A percentile compares a stretch with the other conserved stretches of the same genome.
phyloP scores from a whole-genome alignment of 768 basidiomycete species.

The Terana coerulea region DNA sequence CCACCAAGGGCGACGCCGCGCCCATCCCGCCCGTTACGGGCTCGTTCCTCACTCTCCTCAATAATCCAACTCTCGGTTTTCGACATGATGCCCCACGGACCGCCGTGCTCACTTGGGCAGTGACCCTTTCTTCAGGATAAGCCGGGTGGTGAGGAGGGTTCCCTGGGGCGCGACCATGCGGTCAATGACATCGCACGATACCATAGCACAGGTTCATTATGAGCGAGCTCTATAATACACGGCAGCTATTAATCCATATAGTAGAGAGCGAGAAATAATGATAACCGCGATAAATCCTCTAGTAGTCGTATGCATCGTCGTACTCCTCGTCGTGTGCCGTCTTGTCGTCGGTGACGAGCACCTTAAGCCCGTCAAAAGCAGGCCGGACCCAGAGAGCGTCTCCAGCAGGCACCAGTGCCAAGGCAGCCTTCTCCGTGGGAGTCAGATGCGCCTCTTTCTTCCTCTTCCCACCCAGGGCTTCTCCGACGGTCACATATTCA shows the following conservation, averaged over 20 bases:
- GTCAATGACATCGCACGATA: constrained; percentile 94
- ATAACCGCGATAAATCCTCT: no score
- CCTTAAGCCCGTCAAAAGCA: constrained; percentile 68
- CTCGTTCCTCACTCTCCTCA: constrained; percentile 93
- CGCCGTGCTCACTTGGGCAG: constrained; percentile 91
- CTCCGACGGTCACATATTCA: constrained; percentile 65
- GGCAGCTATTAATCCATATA: no score
- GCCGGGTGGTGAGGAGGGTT: constrained; percentile 78
- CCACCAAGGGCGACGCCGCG: no score
- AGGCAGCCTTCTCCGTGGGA: constrained; percentile 36
- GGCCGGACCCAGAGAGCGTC: constrained; percentile 60
- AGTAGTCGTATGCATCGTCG: no score
- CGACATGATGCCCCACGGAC: constrained; percentile 74
- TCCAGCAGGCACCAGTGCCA: constrained; percentile 47
- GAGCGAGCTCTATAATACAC: no score
- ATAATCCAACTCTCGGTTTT: constrained; percentile 92
- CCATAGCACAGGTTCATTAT: no score
- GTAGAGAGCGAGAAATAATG: no score
- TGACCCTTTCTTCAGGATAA: constrained; percentile 88
- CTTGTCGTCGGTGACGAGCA: constrained; percentile 41
- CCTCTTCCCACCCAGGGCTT: constrained; percentile 45
- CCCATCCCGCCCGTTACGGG: no score
- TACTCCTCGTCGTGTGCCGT: constrained; percentile 53
- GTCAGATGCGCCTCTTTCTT: constrained; percentile 27
- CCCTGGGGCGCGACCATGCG: constrained; percentile 72